Evolutionary conservation across 768 basidiomycete genomes (phyloP).

Genomic region (Trametes sanguinea): DNA sequence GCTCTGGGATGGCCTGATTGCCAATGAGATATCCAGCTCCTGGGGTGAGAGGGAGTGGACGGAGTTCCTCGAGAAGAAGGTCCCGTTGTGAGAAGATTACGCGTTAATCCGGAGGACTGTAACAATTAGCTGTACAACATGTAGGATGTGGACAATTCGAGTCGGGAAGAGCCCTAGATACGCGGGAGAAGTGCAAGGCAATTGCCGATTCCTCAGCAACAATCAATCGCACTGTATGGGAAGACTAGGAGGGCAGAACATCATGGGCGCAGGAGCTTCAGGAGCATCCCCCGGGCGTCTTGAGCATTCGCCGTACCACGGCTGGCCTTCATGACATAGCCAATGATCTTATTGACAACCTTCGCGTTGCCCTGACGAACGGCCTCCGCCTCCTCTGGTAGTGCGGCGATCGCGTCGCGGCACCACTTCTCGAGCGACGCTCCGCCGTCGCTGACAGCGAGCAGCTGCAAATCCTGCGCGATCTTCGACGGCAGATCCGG

Average conservation of each 20-base stretch:
- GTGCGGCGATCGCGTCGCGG: slow-evolving; percentile 56
- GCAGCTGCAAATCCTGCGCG: slow-evolving; percentile 51
- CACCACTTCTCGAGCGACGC: slow-evolving; percentile 57
- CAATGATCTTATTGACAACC: slow-evolving; percentile 80
- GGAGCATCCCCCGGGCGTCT: slow-evolving; percentile 51
- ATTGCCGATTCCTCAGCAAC: neutral
- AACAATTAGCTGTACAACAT: slow-evolving; percentile 12
- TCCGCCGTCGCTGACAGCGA: slow-evolving; percentile 40
- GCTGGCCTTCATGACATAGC: slow-evolving; percentile 82
- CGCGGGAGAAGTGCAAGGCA: neutral
- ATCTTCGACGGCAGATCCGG: slow-evolving; percentile 43
- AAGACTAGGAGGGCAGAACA: neutral
- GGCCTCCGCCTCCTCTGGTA: slow-evolving; percentile 68
- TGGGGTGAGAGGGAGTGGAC: slow-evolving; percentile 85
- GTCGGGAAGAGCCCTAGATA: neutral
- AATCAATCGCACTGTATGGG: neutral
- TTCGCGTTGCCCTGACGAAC: slow-evolving; percentile 70
- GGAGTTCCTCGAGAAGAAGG: slow-evolving; percentile 66
- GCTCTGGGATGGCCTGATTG: slow-evolving; percentile 75
- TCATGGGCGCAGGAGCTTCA: slow-evolving; percentile 42
- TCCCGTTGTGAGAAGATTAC: slow-evolving; percentile 30
- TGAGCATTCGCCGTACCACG: slow-evolving; percentile 79
- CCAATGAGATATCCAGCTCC: slow-evolving; percentile 72
- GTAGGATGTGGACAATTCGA: neutral
- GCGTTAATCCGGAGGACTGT: slow-evolving; percentile 6